These are phyloP conservation scores for Lachancea meyersii DNA, from an alignment of 805 yeast species.

Conservation along the genomic window DNA sequence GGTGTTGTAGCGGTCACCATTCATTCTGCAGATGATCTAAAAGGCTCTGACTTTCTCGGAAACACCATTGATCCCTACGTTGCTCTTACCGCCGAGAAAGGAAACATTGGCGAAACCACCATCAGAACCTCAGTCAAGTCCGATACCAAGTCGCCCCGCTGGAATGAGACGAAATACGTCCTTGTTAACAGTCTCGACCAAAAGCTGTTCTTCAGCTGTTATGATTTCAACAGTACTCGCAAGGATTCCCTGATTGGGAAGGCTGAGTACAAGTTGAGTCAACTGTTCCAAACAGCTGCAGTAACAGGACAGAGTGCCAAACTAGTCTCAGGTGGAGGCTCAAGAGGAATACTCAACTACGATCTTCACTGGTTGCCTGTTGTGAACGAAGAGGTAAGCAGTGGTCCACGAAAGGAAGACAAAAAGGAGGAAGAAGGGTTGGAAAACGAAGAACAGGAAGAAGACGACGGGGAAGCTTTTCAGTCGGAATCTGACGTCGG, in stretches of 20 bases:
- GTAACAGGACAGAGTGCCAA: slow-evolving; percentile 23
- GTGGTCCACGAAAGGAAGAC: slow-evolving; percentile 10
- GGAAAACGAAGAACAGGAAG: slow-evolving; percentile 5
- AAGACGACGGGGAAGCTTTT: slow-evolving; percentile 28
- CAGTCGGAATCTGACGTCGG: slow-evolving; percentile 62
- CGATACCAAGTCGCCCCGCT: slow-evolving; percentile 50
- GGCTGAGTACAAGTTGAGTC: slow-evolving; percentile 50
- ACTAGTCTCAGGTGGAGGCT: slow-evolving; percentile 37
- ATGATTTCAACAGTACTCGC: slow-evolving; percentile 49
- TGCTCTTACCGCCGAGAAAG: slow-evolving; percentile 39
- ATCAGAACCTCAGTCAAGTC: slow-evolving; percentile 53
- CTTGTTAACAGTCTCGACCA: slow-evolving; percentile 53
- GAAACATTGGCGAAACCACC: slow-evolving; percentile 34
- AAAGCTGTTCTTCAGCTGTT: slow-evolving; percentile 48
- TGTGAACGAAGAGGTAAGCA: slow-evolving; percentile 18
- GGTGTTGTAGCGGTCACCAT: slow-evolving; percentile 65
- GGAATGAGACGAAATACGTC: slow-evolving; percentile 59
- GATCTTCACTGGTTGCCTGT: slow-evolving; percentile 43
- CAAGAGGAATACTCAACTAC: slow-evolving; percentile 55
- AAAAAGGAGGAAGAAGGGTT: slow-evolving; percentile 21
- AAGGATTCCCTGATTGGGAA: slow-evolving; percentile 48
- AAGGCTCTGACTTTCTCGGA: slow-evolving; percentile 34
- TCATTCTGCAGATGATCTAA: slow-evolving; percentile 46
- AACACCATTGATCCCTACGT: slow-evolving; percentile 56
- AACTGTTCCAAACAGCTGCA: slow-evolving; percentile 48